These are phyloP conservation scores for Plasmodium knowlesi DNA, from an alignment of 169 alveolate genomes.

Conservation along the genomic window DNA sequence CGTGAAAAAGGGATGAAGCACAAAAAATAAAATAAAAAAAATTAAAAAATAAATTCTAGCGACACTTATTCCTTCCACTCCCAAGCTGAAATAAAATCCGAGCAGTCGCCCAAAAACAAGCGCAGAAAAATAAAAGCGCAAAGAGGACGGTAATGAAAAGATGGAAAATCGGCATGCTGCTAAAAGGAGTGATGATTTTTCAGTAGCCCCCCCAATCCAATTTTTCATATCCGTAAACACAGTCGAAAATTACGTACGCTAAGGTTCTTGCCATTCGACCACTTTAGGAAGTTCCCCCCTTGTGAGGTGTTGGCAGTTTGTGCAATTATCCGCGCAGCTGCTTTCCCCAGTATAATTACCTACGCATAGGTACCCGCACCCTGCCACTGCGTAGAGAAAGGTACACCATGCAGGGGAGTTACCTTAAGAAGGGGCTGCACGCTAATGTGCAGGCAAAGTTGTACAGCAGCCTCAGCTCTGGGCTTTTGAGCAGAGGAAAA, in stretches of 20 bases:
- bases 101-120: not conserved
- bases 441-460: not conserved
- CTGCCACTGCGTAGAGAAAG: not conserved
- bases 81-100: not conserved
- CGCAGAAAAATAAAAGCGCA: not conserved
- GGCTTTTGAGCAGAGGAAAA: not conserved
- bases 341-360: not conserved
- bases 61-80: not conserved
- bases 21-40: not conserved
- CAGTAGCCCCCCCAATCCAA: not conserved
- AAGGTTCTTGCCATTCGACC: not conserved
- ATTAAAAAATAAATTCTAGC: not conserved
- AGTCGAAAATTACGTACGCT: not conserved
- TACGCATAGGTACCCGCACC: not conserved
- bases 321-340: not conserved
- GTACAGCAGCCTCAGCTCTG: slow-evolving; percentile 8
- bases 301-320: not conserved
- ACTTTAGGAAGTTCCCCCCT: not conserved
- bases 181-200: not conserved
- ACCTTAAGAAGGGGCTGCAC: not conserved
- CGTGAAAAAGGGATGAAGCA: not conserved
- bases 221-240: not conserved
- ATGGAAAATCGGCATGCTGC: not conserved
- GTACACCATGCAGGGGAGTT: slow-evolving; percentile 10
- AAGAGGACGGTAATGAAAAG: not conserved